Conservation (phyloP, 2,329 filamentous ascomycete species). For the Verruconis gallopava region DNA sequence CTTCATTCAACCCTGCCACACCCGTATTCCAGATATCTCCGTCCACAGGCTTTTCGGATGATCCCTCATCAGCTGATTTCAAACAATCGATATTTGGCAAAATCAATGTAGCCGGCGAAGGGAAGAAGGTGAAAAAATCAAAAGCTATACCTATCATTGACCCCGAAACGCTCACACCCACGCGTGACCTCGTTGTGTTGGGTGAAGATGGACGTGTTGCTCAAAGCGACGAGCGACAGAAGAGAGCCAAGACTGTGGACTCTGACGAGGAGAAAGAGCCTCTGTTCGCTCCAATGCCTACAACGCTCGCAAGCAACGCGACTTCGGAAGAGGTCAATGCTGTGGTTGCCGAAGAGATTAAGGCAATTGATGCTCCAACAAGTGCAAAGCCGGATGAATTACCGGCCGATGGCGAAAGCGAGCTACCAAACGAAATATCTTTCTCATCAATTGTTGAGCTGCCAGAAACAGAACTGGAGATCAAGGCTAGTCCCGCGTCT, state of each 20-base stretch:
- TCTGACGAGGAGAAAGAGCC: slow-evolving; percentile 61
- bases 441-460: background rate
- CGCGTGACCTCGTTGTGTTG: slow-evolving; percentile 17
- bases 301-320: background rate
- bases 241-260: slow-evolving; percentile 55
- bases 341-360: background rate
- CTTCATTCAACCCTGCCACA: slow-evolving; percentile 18
- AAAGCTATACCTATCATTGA: slow-evolving; percentile 79
- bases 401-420: background rate
- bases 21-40: slow-evolving; percentile 10
- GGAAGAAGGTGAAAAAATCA: slow-evolving; percentile 56
- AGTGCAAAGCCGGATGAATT: background rate
- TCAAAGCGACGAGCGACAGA: slow-evolving; percentile 56
- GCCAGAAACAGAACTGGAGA: background rate
- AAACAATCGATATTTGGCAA: slow-evolving; percentile 16
- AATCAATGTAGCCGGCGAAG: slow-evolving; percentile 51
- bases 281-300: slow-evolving; percentile 45
- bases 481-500: background rate
- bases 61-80: slow-evolving; percentile 19
- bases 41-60: background rate
- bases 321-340: background rate
- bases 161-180: slow-evolving; percentile 31
- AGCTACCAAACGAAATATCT: background rate
- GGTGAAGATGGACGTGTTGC: slow-evolving; percentile 45
- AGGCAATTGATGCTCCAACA: background rate